Evolutionary conservation across 768 basidiomycete species (phyloP), one percentile per base, ranked within the genome.

Genomic region (Mycena maculata): DNA sequence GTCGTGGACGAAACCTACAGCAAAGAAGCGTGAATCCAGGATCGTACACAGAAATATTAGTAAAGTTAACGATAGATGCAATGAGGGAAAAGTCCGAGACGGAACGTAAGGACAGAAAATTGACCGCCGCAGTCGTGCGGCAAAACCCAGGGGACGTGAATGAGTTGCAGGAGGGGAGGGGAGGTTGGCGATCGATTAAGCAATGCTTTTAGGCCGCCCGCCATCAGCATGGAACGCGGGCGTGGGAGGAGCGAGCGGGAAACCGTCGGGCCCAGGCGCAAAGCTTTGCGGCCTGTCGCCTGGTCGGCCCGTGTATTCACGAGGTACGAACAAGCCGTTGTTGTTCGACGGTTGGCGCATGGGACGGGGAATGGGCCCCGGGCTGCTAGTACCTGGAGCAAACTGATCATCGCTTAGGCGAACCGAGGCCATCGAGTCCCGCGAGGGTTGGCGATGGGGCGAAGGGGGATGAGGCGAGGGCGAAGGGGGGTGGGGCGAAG

Each of bases 271-370:
- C 9, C 52, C 60, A 18, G 71, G 71, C 27, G 74, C 74, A 41
- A 74, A 69, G 57, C 74, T 75, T 48, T 78, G 80, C 23, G 85
- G 85, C 73, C 85, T 75, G 53, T 80, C 79, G 30, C 76, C 80
- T 1, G 69, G 69, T 25, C 31, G 69, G 13, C 62, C 65, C 13
- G 58, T 15, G 22, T 60, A 71, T 33, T 60, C 48, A 33, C 69
- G 69, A 33, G 69, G 62, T 10, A 67, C 62, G 49, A 71, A 71
- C 53, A 67, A 39, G 30, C 69, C 47, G 50, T 60, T 65, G 49
- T 59, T 66, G 48, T 57, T 65, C 38, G 69, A 71, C 4, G 62
- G 16, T 30, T 67, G 69, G 13, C 69, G 60, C 28, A n/a, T n/a
- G n/a, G n/a, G n/a, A n/a, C 69, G 69, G 10, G 69, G 69, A 12